A percentile compares a stretch with the other conserved stretches of the same genome.
These are phyloP conservation scores for Fraxinus albicans DNA, from an alignment of 305 asterid species.

Conservation along the genomic window DNA sequence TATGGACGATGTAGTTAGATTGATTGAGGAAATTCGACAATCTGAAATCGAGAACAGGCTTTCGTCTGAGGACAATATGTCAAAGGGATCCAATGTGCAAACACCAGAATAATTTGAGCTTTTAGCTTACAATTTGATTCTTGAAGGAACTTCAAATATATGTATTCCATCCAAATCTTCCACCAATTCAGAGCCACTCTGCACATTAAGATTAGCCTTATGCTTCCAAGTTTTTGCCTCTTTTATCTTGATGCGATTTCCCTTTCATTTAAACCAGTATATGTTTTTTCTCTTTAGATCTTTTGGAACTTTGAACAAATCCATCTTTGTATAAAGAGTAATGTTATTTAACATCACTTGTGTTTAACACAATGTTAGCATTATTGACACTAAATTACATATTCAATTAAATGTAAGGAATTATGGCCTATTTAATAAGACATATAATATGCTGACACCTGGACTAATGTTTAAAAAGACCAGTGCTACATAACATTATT, in stretches of 20 bases:
- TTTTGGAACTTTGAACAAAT: background rate
- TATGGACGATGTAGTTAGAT: conserved; percentile 68
- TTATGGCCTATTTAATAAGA: too few species aligned
- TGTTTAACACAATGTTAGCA: too few species aligned
- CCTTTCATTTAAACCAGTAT: background rate
- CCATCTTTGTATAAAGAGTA: background rate
- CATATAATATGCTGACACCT: too few species aligned
- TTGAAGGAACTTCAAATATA: background rate
- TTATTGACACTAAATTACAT: too few species aligned
- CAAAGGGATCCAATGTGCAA: conserved; percentile 54
- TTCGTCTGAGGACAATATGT: conserved; percentile 71
- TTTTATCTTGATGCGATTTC: too few species aligned
- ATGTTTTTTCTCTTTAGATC: background rate
- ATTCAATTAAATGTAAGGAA: too few species aligned
- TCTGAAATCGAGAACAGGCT: conserved; percentile 53
- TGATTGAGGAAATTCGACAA: conserved; percentile 71
- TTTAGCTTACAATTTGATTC: background rate
- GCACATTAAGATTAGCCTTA: too few species aligned
- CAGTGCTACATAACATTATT: too few species aligned
- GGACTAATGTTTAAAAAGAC: too few species aligned
- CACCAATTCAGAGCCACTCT: too few species aligned
- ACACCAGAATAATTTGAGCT: conserved; percentile 40
- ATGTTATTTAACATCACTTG: too few species aligned
- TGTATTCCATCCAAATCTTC: background rate
- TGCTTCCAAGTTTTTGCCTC: too few species aligned